Conservation (phyloP, 352 stramenopile genomes). For the Globisporangium recalcitrans region DNA sequence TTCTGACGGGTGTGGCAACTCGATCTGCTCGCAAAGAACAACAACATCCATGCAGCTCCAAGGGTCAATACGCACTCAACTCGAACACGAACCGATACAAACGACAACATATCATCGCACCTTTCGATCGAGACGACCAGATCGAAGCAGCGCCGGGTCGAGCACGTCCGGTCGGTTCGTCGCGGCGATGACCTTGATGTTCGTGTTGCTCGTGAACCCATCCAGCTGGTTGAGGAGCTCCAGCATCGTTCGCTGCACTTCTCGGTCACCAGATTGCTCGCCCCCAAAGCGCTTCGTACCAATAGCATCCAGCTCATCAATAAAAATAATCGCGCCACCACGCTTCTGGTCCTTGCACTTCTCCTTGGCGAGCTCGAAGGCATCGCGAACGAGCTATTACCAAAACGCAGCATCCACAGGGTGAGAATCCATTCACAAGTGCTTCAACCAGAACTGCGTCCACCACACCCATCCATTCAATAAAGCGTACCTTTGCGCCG, state of each 20-base stretch:
- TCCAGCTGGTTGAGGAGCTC: slow-evolving; percentile 98
- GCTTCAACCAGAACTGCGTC: no score
- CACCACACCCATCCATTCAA: background rate
- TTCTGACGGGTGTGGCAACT: slow-evolving; percentile 97
- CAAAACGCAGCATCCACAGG: background rate
- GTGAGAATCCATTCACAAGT: background rate
- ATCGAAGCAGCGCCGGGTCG: slow-evolving; percentile 95
- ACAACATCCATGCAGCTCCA: background rate
- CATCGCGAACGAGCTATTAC: slow-evolving; percentile 94
- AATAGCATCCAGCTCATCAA: slow-evolving; percentile 99
- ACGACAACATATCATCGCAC: slow-evolving; percentile 35
- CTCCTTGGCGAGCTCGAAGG: slow-evolving; percentile 95
- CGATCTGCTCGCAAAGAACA: slow-evolving; percentile 78
- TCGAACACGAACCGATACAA: background rate
- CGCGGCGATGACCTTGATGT: slow-evolving; percentile 99
- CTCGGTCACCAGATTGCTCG: slow-evolving; percentile 93
- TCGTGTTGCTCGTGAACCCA: slow-evolving; percentile 97
- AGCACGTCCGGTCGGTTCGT: slow-evolving; percentile 96
- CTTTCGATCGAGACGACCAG: slow-evolving; percentile 89
- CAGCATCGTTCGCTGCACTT: slow-evolving; percentile 98
- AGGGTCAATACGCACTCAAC: background rate
- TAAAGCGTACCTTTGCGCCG: slow-evolving; percentile 77
- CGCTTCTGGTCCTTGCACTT: slow-evolving; percentile 89
- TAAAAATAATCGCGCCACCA: slow-evolving; percentile 98
- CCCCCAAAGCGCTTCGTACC: slow-evolving; percentile 98